Evolutionary conservation across 768 basidiomycete species (phyloP), one percentile per base, ranked within the genome.

Genomic region (Leccinum longicurvipes): DNA sequence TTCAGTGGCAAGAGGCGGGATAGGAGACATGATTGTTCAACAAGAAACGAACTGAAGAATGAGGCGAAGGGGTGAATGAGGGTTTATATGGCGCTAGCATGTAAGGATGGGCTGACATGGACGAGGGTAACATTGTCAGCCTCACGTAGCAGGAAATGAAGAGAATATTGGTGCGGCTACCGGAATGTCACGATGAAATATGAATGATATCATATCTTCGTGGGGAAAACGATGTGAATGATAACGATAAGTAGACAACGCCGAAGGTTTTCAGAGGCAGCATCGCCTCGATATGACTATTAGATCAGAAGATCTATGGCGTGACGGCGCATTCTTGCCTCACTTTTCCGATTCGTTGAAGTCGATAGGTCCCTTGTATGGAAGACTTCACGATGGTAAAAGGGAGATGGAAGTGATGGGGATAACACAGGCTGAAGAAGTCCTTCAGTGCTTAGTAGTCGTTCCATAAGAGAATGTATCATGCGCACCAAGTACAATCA

Each of bases 1-100:
- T n/a, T 44, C 50, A 56, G 57, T 48, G 56, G 34, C 36, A 55
- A 58, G 49, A 60, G 58, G 47, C 0, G 59, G 55, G 3, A 66
- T 53, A 3, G 64, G 59, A 45, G 62, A 59, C 65, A 66, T 64
- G 54, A 56, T 49, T 0, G 27, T 46, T 57, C 47, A 28, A 56
- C 36, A 10, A 47, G 6, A 47, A 25, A 31, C 11, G 50, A 42
- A 53, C 41, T 56, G 47, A 19, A 21, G 29, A 2, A 19, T 25
- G 27, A 29, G 29, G 31, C 25, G 27, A 32, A 7, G 46, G 17
- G 31, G 24, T 47, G 12, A n/a, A 24, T 36, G 12, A 10, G 11
- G 1, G 14, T 31, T 51, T 58, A 55, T 61, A 62, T 56, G 48
- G 4, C 14, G 14, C 41, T 23, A 17, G 36, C 15, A 47, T 56